A percentile compares a stretch with the other conserved stretches of the same genome.
Evolutionary conservation across 805 yeast genomes (phyloP).

Genomic region (Maudiozyma barnettii): DNA sequence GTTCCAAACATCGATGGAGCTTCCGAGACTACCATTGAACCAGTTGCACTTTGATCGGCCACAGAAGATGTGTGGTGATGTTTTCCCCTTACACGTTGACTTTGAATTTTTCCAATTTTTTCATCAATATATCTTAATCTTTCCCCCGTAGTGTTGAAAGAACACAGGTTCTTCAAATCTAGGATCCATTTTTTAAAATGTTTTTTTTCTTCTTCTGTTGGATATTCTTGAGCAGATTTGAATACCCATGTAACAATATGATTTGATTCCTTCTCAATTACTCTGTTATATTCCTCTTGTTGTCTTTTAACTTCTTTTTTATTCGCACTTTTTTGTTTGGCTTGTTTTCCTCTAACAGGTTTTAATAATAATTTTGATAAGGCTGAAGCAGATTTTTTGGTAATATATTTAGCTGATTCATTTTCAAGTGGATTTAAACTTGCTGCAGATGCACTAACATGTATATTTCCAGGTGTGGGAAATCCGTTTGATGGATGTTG

Average conservation of each 20-base stretch:
- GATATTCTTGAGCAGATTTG: conserved; percentile 21
- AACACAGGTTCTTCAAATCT: conserved; percentile 44
- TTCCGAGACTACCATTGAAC: background rate
- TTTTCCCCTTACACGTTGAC: conserved; percentile 1
- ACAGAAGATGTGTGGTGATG: background rate
- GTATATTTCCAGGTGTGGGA: background rate
- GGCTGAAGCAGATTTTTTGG: conserved; percentile 6
- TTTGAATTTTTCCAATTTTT: conserved; percentile 19
- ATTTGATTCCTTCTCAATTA: conserved; percentile 3
- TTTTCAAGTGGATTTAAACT: background rate
- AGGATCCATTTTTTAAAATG: conserved; percentile 46
- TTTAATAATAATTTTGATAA: conserved; percentile 7
- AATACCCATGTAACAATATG: conserved; percentile 21
- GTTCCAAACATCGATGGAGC: background rate
- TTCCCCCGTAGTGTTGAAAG: conserved; percentile 37
- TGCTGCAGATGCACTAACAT: background rate
- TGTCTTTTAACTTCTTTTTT: conserved; percentile 4
- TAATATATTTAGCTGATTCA: conserved; percentile 2
- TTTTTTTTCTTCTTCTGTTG: conserved; percentile 34
- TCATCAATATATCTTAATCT: conserved; percentile 42
- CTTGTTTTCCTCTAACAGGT: conserved; percentile 5
- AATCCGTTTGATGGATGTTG: background rate
- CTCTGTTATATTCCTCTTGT: conserved; percentile 2
- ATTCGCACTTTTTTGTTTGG: conserved; percentile 5
- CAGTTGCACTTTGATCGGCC: background rate